phyloP scores from a whole-genome alignment of 345 rosid genomes.

The Eucalyptus tenuipes region DNA sequence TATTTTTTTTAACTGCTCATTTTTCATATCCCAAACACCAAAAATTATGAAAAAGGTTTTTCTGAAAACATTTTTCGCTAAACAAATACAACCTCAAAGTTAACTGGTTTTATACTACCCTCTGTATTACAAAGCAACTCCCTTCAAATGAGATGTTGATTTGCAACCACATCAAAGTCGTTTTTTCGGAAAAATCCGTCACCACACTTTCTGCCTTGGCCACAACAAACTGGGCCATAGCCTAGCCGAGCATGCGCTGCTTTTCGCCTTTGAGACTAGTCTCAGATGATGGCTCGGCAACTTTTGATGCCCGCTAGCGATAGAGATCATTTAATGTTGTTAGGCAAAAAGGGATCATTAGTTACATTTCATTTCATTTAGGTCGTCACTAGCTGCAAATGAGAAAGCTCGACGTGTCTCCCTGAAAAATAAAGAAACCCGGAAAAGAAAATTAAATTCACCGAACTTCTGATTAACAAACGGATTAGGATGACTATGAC shows the following conservation, averaged over 20 bases:
- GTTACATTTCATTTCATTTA: not conserved
- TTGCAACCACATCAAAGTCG: not conserved
- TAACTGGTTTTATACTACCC: not conserved
- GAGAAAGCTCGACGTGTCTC: not conserved
- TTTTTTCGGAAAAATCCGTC: not conserved
- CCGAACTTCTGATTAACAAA: not conserved
- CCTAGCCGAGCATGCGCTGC: not conserved
- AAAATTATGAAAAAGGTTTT: no score
- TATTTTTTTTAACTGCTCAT: no score
- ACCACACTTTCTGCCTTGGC: not conserved
- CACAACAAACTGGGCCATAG: not conserved
- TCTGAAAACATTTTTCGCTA: no score
- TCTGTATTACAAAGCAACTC: not conserved
- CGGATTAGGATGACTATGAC: not conserved
- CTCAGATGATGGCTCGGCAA: not conserved
- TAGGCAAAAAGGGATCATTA: not conserved
- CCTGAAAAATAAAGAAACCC: not conserved
- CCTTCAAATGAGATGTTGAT: not conserved
- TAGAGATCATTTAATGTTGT: not conserved
- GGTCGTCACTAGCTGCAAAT: not conserved
- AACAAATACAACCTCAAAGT: not conserved
- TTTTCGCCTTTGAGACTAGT: not conserved
- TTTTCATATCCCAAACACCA: no score
- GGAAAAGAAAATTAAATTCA: not conserved
- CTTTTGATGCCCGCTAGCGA: not conserved